Evolutionary conservation across 352 stramenopile genomes (phyloP).

Genomic region (Globisporangium irregulare): DNA sequence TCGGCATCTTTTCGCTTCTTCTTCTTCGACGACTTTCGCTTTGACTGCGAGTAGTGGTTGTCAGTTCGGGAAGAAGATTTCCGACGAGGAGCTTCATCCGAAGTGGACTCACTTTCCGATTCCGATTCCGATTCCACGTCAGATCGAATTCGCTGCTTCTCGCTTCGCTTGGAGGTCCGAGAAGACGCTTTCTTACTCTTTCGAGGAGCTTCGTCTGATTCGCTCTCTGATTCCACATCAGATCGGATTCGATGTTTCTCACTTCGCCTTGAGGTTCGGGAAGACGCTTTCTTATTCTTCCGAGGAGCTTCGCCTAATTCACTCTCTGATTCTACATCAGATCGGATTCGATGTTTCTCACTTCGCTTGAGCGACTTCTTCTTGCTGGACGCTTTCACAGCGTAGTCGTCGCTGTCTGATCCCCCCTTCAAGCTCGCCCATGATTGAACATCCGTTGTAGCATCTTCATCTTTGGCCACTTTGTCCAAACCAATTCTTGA

Average conservation of each 20-base stretch:
- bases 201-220: conserved; percentile 8
- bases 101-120: conserved; percentile 4
- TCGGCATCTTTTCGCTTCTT: conserved; percentile 20
- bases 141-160: conserved; percentile 1
- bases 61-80: conserved; percentile 11
- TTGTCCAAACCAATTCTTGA: neutral
- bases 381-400: conserved; percentile 9
- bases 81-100: conserved; percentile 2
- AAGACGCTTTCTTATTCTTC: conserved; percentile 7
- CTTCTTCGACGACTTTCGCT: conserved; percentile 10
- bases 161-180: neutral
- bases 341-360: conserved; percentile 2
- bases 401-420: conserved; percentile 13
- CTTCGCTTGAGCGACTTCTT: conserved; percentile 1
- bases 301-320: conserved; percentile 8
- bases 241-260: conserved; percentile 1
- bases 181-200: conserved; percentile 11
- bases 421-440: conserved; percentile 3
- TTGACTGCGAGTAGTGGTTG: conserved; percentile 5
- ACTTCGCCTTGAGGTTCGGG: neutral
- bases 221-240: neutral
- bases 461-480: neutral
- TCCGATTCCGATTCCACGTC: neutral
- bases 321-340: neutral
- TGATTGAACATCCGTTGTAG: conserved; percentile 1